These are phyloP conservation scores for Lactarius sp. DNA, from an alignment of 768 basidiomycete genomes.

Conservation along the genomic window DNA sequence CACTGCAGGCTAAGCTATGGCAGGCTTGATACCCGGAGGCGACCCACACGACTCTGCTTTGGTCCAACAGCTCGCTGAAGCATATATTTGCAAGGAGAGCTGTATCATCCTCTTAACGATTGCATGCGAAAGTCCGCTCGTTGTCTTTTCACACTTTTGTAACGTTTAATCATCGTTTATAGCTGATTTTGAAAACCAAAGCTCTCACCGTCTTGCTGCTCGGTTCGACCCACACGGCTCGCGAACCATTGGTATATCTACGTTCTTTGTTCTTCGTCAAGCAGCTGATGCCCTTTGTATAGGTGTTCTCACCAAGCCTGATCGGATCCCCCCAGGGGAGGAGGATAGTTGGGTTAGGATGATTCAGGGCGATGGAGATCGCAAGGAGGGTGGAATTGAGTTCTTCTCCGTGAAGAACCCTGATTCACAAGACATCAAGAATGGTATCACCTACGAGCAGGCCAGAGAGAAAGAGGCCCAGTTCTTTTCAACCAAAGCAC, in stretches of 20 bases:
- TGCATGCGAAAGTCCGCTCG: constrained; percentile 57
- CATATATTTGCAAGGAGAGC: constrained; percentile 57
- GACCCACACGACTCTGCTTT: constrained; percentile 55
- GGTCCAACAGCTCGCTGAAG: constrained; percentile 50
- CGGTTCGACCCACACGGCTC: constrained; percentile 54
- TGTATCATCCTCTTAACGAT: constrained; percentile 60
- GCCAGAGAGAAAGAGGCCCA: constrained; percentile 20
- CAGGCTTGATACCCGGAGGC: constrained; percentile 55
- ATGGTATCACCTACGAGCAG: constrained; percentile 22
- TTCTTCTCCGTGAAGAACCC: constrained; percentile 24
- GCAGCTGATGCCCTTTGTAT: neutral
- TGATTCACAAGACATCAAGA: constrained; percentile 16
- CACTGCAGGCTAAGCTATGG: neutral
- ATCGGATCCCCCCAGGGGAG: constrained; percentile 14
- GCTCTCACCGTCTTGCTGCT: constrained; percentile 60
- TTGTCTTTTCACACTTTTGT: neutral
- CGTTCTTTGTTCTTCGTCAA: neutral
- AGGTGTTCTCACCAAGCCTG: constrained; percentile 19
- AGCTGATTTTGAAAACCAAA: constrained; percentile 82
- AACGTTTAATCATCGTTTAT: neutral
- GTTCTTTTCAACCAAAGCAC: constrained; percentile 9
- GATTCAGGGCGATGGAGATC: constrained; percentile 2
- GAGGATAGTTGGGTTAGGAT: constrained; percentile 15
- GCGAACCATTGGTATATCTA: constrained; percentile 58
- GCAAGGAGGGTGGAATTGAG: neutral